Base-by-base conservation (phyloP, 192 early-diverging fungal genomes). In the Thoreauomyces humboldtii region DNA sequence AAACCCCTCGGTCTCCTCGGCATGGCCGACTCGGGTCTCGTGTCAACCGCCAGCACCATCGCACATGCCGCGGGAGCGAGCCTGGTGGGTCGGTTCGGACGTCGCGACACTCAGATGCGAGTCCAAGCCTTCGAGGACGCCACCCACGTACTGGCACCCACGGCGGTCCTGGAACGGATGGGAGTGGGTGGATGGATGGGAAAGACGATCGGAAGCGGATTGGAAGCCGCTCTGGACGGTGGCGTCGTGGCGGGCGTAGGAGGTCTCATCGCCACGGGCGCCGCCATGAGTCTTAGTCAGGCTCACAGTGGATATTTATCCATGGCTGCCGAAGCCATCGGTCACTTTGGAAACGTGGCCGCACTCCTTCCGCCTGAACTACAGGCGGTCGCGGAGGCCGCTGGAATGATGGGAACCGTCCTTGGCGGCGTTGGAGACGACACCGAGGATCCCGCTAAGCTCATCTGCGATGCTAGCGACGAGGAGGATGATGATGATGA, bases 241-340 rank as follows among this genome's bases (percentile, higher is more conserved):
- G 72, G 68, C 9, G 22, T 65, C 11, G 72, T 70, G 5, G 72
- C 72, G 7, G 72, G 67, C n/a, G 62, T 58, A 19, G 61, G 56
- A 11, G 59, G 61, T 11, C 53, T 73, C 27, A 27, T 73, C 3
- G 72, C 60, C 17, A 63, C 67, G 7, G 72, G 72, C 4, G 21
- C 57, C 35, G 57, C 57, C 9, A 46, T 36, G 47, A 64, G 53
- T 29, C 15, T 64, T 34, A 21, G 7, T 28, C 29, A 52, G 27
- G 7, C 51, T 21, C 31, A 29, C 43, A 73, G 47, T 32, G 36
- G 19, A 7, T 73, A 73, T 55, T 28, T 73, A 21, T 37, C 33
- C 11, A 33, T 38, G 3, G 69, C 72, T 15, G 52, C 67, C 42
- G 67, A 70, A 25, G 72, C 72, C 19, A 43, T 71, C 22, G 35